These are phyloP conservation scores for Alternaria atra DNA, from an alignment of 2,329 filamentous ascomycete species.

Conservation along the genomic window DNA sequence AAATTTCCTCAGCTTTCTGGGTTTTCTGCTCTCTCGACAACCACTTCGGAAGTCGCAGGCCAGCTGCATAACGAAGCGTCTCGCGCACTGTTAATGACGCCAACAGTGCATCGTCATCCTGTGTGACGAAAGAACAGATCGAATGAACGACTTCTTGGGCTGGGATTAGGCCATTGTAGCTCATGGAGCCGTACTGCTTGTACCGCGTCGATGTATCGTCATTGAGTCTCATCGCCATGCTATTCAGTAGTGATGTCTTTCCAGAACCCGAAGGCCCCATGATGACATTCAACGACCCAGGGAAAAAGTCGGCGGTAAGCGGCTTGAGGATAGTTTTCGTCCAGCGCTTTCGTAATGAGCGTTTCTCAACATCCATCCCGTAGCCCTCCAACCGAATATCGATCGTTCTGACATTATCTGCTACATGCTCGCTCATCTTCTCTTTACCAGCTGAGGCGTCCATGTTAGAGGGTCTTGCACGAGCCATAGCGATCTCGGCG, in stretches of 20 bases:
- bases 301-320: conserved; percentile 71
- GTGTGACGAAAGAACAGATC: conserved; percentile 78
- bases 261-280: conserved; percentile 83
- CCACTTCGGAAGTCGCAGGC: conserved; percentile 73
- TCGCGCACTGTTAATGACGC: conserved; percentile 79
- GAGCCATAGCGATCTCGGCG: conserved; percentile 74
- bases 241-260: conserved; percentile 78
- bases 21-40: conserved; percentile 75
- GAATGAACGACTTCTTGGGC: conserved; percentile 74
- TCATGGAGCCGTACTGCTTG: conserved; percentile 67
- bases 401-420: conserved; percentile 66
- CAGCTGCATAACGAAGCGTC: conserved; percentile 72
- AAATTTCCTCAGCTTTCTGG: conserved; percentile 72
- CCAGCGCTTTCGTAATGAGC: conserved; percentile 61
- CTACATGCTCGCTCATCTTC: conserved; percentile 66
- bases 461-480: conserved; percentile 62
- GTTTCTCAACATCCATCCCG: conserved; percentile 70
- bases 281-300: conserved; percentile 76
- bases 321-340: conserved; percentile 68
- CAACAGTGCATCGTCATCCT: conserved; percentile 78
- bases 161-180: conserved; percentile 74
- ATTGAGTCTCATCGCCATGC: conserved; percentile 73
- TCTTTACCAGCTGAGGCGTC: conserved; percentile 76
- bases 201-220: conserved; percentile 71
- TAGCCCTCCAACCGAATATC: conserved; percentile 72